Conservation (phyloP, 352 stramenopile species). For the Phytophthora foliorum region DNA sequence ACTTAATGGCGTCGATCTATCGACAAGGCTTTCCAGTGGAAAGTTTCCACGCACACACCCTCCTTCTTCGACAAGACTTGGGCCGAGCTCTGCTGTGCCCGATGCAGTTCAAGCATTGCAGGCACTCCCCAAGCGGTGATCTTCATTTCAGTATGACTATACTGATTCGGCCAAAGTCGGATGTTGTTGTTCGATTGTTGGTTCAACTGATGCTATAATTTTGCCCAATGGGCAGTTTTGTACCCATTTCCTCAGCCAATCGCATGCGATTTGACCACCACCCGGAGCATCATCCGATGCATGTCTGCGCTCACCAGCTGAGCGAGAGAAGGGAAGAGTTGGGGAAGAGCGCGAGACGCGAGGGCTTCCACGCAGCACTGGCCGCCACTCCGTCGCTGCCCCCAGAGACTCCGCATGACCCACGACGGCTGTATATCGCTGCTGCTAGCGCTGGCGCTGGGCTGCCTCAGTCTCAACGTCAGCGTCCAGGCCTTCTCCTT, state of each 20-base stretch:
- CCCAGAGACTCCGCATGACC: slow-evolving; percentile 14
- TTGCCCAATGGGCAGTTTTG: not conserved
- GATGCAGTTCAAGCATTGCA: not conserved
- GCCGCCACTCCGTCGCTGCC: slow-evolving; percentile 7
- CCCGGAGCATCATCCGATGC: slow-evolving; percentile 3
- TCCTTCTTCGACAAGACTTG: not conserved
- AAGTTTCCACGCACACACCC: too few relatives aligned
- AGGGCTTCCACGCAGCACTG: not conserved
- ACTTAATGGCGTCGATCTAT: not conserved
- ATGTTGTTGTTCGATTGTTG: slow-evolving; percentile 16
- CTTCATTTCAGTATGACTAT: not conserved
- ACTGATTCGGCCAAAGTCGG: slow-evolving; percentile 13
- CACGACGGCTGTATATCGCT: slow-evolving; percentile 3
- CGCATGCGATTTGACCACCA: not conserved
- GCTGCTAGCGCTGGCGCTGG: slow-evolving; percentile 22
- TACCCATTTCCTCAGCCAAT: slow-evolving; percentile 14
- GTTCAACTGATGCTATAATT: slow-evolving; percentile 12
- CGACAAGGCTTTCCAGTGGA: not conserved
- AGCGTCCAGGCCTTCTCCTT: slow-evolving; percentile 23
- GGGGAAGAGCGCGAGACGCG: slow-evolving; percentile 7
- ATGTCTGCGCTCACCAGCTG: slow-evolving; percentile 25
- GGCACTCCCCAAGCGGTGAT: not conserved
- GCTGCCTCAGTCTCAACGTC: slow-evolving; percentile 18
- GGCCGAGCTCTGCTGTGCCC: not conserved
- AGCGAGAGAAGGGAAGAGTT: slow-evolving; percentile 21